A percentile compares a stretch with the other conserved stretches of the same genome.
phyloP scores from a whole-genome alignment of 768 basidiomycete species.

The Termitomyces sp. region DNA sequence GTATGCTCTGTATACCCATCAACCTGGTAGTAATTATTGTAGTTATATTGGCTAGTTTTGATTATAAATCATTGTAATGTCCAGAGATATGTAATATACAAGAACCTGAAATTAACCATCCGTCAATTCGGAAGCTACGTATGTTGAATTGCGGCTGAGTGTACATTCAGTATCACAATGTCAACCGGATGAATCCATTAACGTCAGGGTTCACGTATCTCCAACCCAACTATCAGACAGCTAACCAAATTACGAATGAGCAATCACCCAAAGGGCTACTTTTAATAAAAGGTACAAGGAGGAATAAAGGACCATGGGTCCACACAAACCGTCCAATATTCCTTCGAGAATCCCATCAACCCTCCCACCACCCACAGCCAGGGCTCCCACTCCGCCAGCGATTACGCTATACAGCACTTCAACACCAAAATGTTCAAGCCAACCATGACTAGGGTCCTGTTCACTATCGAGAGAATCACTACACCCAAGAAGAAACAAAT shows the following conservation, averaged over 20 bases:
- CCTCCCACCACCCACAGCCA: neutral
- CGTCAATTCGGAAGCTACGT: too few relatives aligned
- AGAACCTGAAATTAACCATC: neutral
- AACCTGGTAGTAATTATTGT: too few relatives aligned
- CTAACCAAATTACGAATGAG: neutral
- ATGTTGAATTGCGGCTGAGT: too few relatives aligned
- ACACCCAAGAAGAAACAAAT: conserved; percentile 10
- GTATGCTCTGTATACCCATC: neutral
- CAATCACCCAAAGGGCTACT: neutral
- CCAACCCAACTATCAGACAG: neutral
- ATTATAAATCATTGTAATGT: neutral
- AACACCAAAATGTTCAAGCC: neutral
- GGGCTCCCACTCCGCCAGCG: neutral
- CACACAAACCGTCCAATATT: neutral
- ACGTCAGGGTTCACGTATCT: neutral
- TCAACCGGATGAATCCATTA: too few relatives aligned
- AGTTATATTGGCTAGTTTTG: neutral
- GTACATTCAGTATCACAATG: too few relatives aligned
- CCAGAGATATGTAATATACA: neutral
- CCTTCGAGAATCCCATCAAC: neutral
- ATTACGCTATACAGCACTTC: neutral
- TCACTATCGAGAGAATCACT: neutral
- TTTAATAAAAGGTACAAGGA: neutral
- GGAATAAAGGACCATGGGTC: neutral
- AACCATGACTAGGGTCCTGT: neutral